Percentiles rank a stretch among this genome's conserved stretches.
Evolutionary conservation across 805 yeast species (phyloP).

Genomic region (Metschnikowia drakensbergensis): DNA sequence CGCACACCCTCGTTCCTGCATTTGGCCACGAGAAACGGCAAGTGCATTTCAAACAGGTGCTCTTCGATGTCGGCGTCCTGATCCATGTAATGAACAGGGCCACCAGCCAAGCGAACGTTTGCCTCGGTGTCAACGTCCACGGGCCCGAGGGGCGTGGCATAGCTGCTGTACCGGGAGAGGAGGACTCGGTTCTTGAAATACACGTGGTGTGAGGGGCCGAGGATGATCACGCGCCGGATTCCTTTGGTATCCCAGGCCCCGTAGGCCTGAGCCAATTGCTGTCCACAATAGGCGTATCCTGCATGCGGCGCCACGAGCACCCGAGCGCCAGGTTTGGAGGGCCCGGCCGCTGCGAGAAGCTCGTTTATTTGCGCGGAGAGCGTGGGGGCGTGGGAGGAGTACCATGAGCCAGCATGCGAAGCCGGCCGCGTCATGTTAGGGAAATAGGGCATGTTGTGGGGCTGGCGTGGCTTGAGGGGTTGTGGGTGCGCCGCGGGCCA

Average conservation of each 20-base stretch:
- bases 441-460: constrained; percentile 1
- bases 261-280: constrained; percentile 73
- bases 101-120: constrained; percentile 31
- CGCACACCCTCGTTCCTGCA: constrained; percentile 32
- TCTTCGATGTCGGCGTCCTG: constrained; percentile 69
- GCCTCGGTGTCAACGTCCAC: constrained; percentile 59
- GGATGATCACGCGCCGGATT: constrained; percentile 62
- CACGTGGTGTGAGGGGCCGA: constrained; percentile 94
- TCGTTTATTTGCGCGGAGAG: constrained; percentile 50
- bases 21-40: constrained; percentile 62
- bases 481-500: neutral
- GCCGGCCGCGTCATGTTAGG: constrained; percentile 49
- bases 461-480: neutral
- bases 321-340: constrained; percentile 29
- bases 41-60: constrained; percentile 93
- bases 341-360: constrained; percentile 36
- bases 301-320: constrained; percentile 65
- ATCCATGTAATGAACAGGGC: constrained; percentile 53
- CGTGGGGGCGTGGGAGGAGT: constrained; percentile 42
- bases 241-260: constrained; percentile 58
- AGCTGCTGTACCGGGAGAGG: constrained; percentile 47
- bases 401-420: constrained; percentile 93
- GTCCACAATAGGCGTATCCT: constrained; percentile 82
- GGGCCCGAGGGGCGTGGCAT: constrained; percentile 82
- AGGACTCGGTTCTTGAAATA: constrained; percentile 63